Conservation (phyloP, 441 rosid genomes). For the Pelargonium australe region DNA sequence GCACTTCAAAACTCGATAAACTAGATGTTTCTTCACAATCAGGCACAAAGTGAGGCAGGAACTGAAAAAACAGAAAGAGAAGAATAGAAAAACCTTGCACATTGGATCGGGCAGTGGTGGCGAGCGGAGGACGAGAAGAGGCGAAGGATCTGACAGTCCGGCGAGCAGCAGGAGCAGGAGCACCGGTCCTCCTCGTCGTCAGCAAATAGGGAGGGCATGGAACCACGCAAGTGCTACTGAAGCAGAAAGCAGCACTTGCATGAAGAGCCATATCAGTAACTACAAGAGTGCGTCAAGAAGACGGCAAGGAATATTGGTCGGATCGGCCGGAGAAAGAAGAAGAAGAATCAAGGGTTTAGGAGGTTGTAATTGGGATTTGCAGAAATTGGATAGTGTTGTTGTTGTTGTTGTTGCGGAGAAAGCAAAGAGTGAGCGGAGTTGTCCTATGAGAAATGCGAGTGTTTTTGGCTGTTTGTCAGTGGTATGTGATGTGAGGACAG, state of each 20-base stretch:
- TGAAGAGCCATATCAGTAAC: neutral
- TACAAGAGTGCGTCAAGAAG: neutral
- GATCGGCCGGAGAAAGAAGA: too few species aligned
- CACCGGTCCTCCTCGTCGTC: neutral
- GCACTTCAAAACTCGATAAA: neutral
- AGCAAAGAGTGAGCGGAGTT: too few species aligned
- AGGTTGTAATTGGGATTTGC: too few species aligned
- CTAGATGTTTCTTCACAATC: neutral
- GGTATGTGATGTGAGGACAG: too few species aligned
- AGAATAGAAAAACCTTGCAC: neutral
- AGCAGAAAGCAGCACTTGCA: neutral
- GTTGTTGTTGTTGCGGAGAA: too few species aligned
- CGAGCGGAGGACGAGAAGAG: neutral
- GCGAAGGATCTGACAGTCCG: neutral
- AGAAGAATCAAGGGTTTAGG: too few species aligned
- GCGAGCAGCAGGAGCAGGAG: neutral
- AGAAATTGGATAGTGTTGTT: too few species aligned
- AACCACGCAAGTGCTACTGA: neutral
- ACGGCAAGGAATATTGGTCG: too few species aligned
- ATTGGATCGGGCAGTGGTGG: neutral
- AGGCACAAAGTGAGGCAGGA: neutral
- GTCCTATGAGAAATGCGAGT: too few species aligned
- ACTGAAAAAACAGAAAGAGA: neutral
- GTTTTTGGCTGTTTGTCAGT: too few species aligned
- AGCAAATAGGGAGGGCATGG: neutral